phyloP scores from a whole-genome alignment of 768 basidiomycete genomes.

The Gloeophyllum trabeum region DNA sequence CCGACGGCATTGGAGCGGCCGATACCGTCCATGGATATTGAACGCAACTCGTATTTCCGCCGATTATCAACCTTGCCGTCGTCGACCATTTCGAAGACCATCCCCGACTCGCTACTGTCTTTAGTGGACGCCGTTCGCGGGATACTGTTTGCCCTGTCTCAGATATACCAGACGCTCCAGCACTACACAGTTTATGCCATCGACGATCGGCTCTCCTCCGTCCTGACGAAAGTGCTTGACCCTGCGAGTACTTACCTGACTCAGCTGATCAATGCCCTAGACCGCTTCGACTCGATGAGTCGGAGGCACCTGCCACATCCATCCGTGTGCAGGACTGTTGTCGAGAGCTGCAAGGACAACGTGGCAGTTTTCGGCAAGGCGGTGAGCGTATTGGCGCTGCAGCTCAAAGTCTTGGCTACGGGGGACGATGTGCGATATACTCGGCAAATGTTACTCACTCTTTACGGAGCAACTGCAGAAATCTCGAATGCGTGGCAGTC shows the following conservation, averaged over 20 bases:
- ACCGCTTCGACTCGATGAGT: slow-evolving; percentile 81
- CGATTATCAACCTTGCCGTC: slow-evolving; percentile 73
- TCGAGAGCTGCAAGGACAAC: slow-evolving; percentile 78
- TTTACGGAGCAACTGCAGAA: slow-evolving; percentile 87
- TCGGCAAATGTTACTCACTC: slow-evolving; percentile 72
- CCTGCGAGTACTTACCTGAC: slow-evolving; percentile 76
- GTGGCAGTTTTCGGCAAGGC: slow-evolving; percentile 81
- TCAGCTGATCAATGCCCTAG: slow-evolving; percentile 77
- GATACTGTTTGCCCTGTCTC: slow-evolving; percentile 84
- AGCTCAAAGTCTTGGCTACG: slow-evolving; percentile 65
- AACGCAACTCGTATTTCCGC: slow-evolving; percentile 89
- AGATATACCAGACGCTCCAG: slow-evolving; percentile 81
- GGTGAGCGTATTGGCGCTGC: slow-evolving; percentile 70
- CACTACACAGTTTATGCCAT: slow-evolving; percentile 79
- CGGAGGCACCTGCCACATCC: slow-evolving; percentile 60
- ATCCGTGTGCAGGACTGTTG: slow-evolving; percentile 59
- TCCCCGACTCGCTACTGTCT: slow-evolving; percentile 57
- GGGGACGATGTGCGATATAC: slow-evolving; percentile 82
- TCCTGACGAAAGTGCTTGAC: slow-evolving; percentile 77
- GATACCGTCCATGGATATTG: slow-evolving; percentile 56
- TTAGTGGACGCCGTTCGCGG: slow-evolving; percentile 86
- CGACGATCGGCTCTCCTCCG: slow-evolving; percentile 71
- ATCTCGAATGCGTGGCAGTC: slow-evolving; percentile 77
- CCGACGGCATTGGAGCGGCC: slow-evolving; percentile 28
- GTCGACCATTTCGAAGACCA: slow-evolving; percentile 44